Evolutionary conservation across 2,329 filamentous ascomycete species (phyloP).

Genomic region (Atkinsonella hypoxylon): DNA sequence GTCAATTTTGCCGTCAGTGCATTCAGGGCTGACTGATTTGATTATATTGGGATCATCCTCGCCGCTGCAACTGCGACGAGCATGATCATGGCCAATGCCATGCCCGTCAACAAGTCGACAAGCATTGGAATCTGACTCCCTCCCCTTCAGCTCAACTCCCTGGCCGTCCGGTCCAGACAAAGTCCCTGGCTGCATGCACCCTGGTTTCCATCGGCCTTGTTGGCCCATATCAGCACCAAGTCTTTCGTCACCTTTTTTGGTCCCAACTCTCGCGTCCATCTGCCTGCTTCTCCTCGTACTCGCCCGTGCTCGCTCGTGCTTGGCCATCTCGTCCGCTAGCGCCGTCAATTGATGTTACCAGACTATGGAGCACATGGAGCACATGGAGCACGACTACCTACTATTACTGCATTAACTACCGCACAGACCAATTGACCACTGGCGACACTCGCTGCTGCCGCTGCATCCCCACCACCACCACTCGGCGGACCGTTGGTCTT

Average conservation of each 20-base stretch:
- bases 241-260: too few relatives aligned
- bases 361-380: too few relatives aligned
- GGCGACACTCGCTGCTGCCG: not conserved
- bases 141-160: not conserved
- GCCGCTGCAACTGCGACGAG: not conserved
- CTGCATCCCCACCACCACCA: not conserved
- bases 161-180: not conserved
- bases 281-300: not conserved
- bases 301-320: not conserved
- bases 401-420: not conserved
- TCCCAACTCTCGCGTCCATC: not conserved
- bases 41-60: not conserved
- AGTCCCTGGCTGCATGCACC: not conserved
- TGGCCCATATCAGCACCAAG: not conserved
- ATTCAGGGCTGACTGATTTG: too few relatives aligned
- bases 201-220: not conserved
- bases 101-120: not conserved
- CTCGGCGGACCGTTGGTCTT: constrained; percentile 1
- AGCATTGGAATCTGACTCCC: too few relatives aligned
- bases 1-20: not conserved
- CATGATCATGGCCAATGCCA: not conserved
- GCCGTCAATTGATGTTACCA: too few relatives aligned
- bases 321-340: not conserved
- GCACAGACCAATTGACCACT: constrained; percentile 3
- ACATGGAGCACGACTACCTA: too few relatives aligned